These are phyloP conservation scores for sunflower (Helianthus annuus) DNA, from an alignment of 129 eudicot genomes.

Conservation along the genomic window DNA sequence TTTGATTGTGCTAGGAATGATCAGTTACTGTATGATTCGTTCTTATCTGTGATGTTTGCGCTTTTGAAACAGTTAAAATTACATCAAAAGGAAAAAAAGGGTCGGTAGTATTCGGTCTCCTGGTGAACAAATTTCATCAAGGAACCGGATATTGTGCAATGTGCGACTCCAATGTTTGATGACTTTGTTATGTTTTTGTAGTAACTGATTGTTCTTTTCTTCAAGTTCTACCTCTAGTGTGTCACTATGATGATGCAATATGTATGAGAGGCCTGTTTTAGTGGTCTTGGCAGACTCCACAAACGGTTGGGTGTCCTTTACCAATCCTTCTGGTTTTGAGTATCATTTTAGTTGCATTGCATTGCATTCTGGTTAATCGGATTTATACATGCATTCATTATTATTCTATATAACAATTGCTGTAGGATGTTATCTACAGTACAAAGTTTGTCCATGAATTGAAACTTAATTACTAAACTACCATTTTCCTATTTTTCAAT, in stretches of 20 bases:
- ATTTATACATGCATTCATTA: no score
- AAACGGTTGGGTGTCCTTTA: background rate
- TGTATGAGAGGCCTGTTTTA: no score
- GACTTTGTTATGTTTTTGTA: slow-evolving; percentile 2
- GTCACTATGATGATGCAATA: no score
- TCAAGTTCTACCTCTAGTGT: no score
- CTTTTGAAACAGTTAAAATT: slow-evolving; percentile 26
- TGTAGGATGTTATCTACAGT: no score
- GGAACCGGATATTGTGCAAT: background rate
- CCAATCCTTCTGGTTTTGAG: background rate
- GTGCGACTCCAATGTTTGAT: background rate
- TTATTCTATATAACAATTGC: no score
- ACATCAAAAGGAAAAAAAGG: background rate
- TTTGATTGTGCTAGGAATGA: slow-evolving; percentile 27
- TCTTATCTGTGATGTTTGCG: slow-evolving; percentile 15
- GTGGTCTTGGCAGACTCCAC: no score
- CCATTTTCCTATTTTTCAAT: no score
- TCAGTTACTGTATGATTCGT: slow-evolving; percentile 3
- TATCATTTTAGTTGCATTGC: background rate
- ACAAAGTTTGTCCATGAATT: no score
- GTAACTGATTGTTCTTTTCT: background rate
- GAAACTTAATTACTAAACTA: no score
- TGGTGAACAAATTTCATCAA: slow-evolving; percentile 22
- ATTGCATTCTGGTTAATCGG: background rate
- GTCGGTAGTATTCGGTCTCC: background rate